Evolutionary conservation across 805 yeast genomes (phyloP), one percentile per base, ranked within the genome.

Genomic region (Saccharomycopsis capsularis): DNA sequence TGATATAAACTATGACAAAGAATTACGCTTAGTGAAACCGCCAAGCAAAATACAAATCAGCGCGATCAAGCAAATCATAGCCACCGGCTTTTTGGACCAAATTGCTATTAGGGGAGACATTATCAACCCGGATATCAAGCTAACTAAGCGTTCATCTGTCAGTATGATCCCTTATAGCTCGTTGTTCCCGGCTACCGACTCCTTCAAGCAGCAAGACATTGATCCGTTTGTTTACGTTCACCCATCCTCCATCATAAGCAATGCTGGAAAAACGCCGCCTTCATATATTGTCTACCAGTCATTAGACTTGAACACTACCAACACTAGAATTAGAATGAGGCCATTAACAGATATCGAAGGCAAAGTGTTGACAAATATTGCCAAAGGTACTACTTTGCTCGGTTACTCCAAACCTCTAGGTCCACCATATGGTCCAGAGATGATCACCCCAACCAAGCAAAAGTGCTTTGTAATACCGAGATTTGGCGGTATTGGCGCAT

Each of bases 1-100:
- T 1, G 61, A 68, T 2, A 69, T 70, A 4, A 65, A 59, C 3
- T 41, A 48, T 27, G 62, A 64, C 13, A 62, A 64, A 9, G 78
- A 74, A 13, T 55, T 79, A 56, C 78, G 72, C 59, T 65, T 85
- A n/a, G 15, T 16, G 3, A 76, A 71, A 0, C 76, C 84, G 4
- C 97, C 97, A 0, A 66, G 74, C 6, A 75, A 77, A 34, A 61
- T 66, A 4, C 99, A 93, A 66, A 61, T 88, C 3, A 75, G 79
- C 46, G 84, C 93, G 0, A 65, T 93, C 54, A 90, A 88, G 60
- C 99, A 93, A 65, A 90, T 93, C 80, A 71, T 91, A 3, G 78
- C 96, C 4, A 82, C 97, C 0, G 99, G 98, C 0, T 93, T 85
- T 59, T 73, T 93, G 36, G 99, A 93, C 63, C 95, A 86, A 60